phyloP scores from a whole-genome alignment of 768 basidiomycete species.

The Nevesoporus exiguus region DNA sequence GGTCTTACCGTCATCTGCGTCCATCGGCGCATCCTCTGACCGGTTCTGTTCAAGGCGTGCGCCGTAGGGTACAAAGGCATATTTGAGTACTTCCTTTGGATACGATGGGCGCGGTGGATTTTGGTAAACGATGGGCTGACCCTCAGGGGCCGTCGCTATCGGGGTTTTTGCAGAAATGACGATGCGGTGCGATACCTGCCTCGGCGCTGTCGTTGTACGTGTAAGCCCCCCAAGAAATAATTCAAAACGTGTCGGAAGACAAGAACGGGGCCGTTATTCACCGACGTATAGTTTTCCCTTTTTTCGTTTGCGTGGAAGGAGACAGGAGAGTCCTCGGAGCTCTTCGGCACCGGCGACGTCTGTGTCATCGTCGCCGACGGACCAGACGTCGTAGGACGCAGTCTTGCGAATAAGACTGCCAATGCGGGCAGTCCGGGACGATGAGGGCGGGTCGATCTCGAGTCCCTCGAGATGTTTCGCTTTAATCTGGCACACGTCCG shows the following conservation, averaged over 20 bases:
- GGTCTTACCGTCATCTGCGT: conserved; percentile 23
- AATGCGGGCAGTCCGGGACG: conserved; percentile 38
- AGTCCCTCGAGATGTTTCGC: conserved; percentile 57
- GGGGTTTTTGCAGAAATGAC: conserved; percentile 52
- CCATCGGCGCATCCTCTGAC: conserved; percentile 15
- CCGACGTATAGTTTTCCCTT: conserved; percentile 57
- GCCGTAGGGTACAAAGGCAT: conserved; percentile 62
- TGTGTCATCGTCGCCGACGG: conserved; percentile 42
- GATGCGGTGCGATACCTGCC: conserved; percentile 54
- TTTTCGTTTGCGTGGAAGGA: conserved; percentile 62
- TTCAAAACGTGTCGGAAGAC: too few species aligned
- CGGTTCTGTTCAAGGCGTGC: conserved; percentile 31
- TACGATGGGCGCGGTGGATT: conserved; percentile 57
- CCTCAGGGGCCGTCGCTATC: conserved; percentile 18
- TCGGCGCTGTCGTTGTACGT: conserved; percentile 44
- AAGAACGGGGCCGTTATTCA: conserved; percentile 19
- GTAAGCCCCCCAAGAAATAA: not conserved
- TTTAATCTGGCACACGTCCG: conserved; percentile 43
- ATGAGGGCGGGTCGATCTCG: conserved; percentile 43
- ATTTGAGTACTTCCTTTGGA: conserved; percentile 58
- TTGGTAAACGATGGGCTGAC: conserved; percentile 30
- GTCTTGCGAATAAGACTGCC: conserved; percentile 54
- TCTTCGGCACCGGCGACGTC: conserved; percentile 63
- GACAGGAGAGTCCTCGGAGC: conserved; percentile 53
- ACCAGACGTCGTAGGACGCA: conserved; percentile 63